Evolutionary conservation across 2,329 filamentous ascomycete genomes (phyloP).

Genomic region (Cercospora nicotianae): DNA sequence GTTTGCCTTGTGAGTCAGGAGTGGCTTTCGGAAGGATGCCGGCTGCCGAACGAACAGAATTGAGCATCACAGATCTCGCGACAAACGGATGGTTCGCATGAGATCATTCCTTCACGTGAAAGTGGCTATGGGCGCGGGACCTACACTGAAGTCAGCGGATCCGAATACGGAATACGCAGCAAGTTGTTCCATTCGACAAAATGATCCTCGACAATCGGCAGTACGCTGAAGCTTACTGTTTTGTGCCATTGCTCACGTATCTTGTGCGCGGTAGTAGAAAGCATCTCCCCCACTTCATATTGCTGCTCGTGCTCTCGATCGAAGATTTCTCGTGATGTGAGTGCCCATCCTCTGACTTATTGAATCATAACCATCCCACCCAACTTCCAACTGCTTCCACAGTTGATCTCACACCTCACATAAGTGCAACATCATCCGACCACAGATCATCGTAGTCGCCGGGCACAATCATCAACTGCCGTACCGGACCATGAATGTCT

Average conservation of each 20-base stretch:
- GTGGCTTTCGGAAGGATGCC: neutral
- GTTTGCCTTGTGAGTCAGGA: too few relatives aligned
- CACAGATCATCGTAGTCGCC: neutral
- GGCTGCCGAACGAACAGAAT: too few relatives aligned
- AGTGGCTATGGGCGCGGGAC: neutral
- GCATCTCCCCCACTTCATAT: neutral
- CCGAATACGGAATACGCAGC: neutral
- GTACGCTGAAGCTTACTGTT: neutral
- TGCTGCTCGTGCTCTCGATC: neutral
- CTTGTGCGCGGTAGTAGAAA: neutral
- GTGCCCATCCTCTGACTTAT: neutral
- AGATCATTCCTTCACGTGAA: neutral
- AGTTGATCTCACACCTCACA: neutral
- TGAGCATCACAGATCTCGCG: too few relatives aligned
- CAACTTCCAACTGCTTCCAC: neutral
- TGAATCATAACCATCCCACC: neutral
- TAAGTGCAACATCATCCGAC: neutral
- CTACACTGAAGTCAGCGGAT: neutral
- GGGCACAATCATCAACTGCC: neutral
- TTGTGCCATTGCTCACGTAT: neutral
- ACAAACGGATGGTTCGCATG: neutral
- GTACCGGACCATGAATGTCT: neutral
- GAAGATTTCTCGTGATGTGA: neutral
- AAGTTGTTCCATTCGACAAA: neutral
- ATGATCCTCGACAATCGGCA: neutral